Conservation (phyloP, 2,329 filamentous ascomycete genomes). For the Apiospora malaysiana region DNA sequence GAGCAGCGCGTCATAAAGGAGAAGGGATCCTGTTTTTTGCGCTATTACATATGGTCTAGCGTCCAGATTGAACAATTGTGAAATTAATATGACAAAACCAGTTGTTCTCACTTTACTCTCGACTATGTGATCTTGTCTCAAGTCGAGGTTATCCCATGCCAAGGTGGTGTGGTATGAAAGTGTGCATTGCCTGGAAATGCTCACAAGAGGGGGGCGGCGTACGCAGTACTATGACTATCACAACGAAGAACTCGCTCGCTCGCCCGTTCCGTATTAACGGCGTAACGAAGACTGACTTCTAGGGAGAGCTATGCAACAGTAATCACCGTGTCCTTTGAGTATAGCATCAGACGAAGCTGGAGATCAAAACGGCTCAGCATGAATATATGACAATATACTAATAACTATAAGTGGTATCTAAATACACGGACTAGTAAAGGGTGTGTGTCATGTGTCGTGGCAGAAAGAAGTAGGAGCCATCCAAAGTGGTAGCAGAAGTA, state of each 20-base stretch:
- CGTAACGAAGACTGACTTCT: too few relatives aligned
- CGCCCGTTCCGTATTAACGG: too few relatives aligned
- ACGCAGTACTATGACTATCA: too few relatives aligned
- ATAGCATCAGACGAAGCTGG: background rate
- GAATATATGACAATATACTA: background rate
- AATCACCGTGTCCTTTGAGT: background rate
- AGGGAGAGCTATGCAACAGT: background rate
- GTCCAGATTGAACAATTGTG: background rate
- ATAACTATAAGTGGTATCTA: slow-evolving; percentile 15
- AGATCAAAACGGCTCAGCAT: background rate
- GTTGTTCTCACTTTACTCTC: background rate
- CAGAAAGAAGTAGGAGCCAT: background rate
- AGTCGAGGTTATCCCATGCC: background rate
- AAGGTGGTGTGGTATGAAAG: background rate
- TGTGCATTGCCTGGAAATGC: background rate
- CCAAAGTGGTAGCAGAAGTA: background rate
- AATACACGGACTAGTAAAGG: background rate
- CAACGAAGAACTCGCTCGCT: too few relatives aligned
- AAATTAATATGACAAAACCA: background rate
- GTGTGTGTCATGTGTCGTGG: background rate
- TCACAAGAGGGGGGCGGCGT: too few relatives aligned
- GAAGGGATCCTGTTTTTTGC: background rate
- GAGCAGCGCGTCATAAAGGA: background rate
- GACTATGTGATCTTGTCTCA: background rate
- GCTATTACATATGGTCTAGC: background rate